Base-by-base conservation (phyloP, 768 basidiomycete species). In the Suillus subluteus region DNA sequence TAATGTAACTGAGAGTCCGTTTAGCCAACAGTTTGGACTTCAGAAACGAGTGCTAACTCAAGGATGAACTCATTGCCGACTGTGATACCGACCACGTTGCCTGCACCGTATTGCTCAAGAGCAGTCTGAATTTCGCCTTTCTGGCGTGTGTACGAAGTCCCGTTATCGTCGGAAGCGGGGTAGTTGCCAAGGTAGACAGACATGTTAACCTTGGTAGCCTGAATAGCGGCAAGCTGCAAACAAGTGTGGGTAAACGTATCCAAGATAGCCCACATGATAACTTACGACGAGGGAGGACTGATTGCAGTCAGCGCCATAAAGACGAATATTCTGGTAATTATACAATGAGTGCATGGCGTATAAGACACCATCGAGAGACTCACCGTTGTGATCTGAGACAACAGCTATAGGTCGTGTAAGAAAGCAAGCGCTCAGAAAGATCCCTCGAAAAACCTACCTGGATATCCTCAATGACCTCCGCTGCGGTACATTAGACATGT, bases 61-160 rank as follows among this genome's bases (percentile, higher is more conserved):
- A 96, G 83, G 74, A 95, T 92, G 74, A 87, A 94, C 78, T 97
- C 95, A 74, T 98, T 97, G 41, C 97, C 96, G 41, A 98, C 96
- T 15, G 91, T 96, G 46, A 98, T 73, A 11, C 97, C 97, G 0
- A 79, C 81, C 62, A 98, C 86, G 71, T 95, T 77, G 66, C 85
- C 85, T 2, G 86, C 84, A 40, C 96, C 96, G 74, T 90, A 98
- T 1, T 86, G 88, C 74, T 90, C 74, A 63, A 98, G 79, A 11
- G 91, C 95, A 3, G 81, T 75, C 68, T 88, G 78, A 65, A 96
- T 86, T n/a, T 79, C 76, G 67, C 85, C 83, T 26, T 85, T 86
- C 76, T 99, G 97, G 46, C 91, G 86, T 0, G 76, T 62, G 74
- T 96, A 98, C 4, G 93, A 90, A 1, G 84, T 80, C 30, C 83